Evolutionary conservation across 2,329 filamentous ascomycete genomes (phyloP), one percentile per base, ranked within the genome.

Genomic region (Talaromyces sp.): DNA sequence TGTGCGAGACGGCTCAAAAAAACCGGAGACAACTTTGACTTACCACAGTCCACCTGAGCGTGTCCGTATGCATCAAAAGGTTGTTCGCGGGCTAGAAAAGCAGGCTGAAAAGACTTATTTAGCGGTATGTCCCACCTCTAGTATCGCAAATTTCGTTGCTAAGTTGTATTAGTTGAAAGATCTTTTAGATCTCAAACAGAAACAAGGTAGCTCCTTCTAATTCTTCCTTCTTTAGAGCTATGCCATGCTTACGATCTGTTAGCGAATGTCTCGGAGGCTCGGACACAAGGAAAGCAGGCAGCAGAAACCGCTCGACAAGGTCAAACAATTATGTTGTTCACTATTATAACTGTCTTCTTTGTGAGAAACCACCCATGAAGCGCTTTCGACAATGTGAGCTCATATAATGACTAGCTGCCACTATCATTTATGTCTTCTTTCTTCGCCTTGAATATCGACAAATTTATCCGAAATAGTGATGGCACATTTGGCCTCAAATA

Each of bases 241-340:
- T 14, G 10, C 5, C n/a, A 50, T 33, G 43, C 43, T 61, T 45
- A 61, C 43, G 13, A 47, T 50, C 22, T 22, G 11, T 49, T 22
- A 61, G 59, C 59, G 27, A 61, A 61, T 61, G 59, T 61, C 47
- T 61, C 59, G 10, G 59, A 61, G 43, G 59, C 59, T 33, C 59
- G 59, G 14, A 61, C 59, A n/a, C 59, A 61, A 24, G 59, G 59
- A 35, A 61, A 61, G 14, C 59, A 61, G 43, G 43, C 59, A 14
- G 59, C 59, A 33, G 59, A 61, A 35, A 61, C 59, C 11, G 59
- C 59, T 24, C 45, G 59, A 24, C 59, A 61, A 43, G 43, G 59
- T 24, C 59, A 61, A 50, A 61, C 41, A 37, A 19, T 61, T 24
- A 61, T 61, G 59, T 37, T 61, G n/a, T 61, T 61, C 59, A 61